Evolutionary conservation across 2,329 filamentous ascomycete genomes (phyloP), one percentile per base, ranked within the genome.

Genomic region (Cladobotryum protrusum): DNA sequence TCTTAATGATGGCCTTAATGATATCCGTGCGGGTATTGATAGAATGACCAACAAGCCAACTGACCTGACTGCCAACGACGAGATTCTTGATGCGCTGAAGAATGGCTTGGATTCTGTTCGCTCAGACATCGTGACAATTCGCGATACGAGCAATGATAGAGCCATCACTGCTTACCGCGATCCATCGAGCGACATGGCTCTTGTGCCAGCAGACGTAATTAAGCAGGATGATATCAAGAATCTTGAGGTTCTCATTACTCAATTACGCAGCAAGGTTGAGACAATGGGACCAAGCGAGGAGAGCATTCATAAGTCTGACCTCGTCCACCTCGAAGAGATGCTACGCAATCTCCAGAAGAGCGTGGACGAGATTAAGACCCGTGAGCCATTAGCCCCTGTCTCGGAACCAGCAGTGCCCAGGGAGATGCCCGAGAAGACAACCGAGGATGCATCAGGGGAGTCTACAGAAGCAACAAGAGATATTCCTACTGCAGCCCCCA

Each of bases 71-170:
- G 84, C 89, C 50, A 92, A 87, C 52, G 88, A 95, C 56, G 90
- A 96, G 67, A 91, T 96, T 47, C 75, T 96, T 1, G 88, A 96
- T 52, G 89, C 88, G 0, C 76, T 97, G 49, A 95, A 87, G 64
- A 78, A 83, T n/a, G 91, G 90, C 0, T 73, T 97, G 8, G 83
- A 86, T 40, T 79, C 78, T 36, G 77, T 97, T 14, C 83, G 84
- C 47, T 77, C 80, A 2, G 91, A 96, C 44, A 87, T 96, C 56
- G 86, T 90, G 50, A 76, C 77, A 17, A 75, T 96, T 36, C 86
- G 87, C n/a, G 81, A 85, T 19, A 70, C 67, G 39, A 69, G 62
- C 53, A 71, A 70, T 39, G 73, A 74, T 42, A 70, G 68, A 29
- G 78, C 82, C 3, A 70, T 85, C 17, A 55, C 61, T 2, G 52